Percentiles rank a stretch among this genome's conserved stretches.
Evolutionary conservation across 129 eudicot genomes (phyloP).

Genomic region (Lonicera japonica): DNA sequence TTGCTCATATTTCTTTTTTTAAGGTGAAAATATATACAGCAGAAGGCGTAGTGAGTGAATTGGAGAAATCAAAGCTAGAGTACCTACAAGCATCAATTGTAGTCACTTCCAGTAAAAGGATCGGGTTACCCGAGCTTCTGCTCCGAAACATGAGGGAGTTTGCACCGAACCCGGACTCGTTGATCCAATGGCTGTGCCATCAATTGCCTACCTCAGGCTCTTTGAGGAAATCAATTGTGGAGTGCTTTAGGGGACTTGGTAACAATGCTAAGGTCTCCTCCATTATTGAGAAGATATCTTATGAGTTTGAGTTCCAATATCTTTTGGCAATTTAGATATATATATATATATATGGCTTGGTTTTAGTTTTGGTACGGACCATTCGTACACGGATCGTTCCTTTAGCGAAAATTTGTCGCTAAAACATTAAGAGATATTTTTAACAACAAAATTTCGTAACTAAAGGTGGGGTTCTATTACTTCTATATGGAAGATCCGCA

Average conservation of each 20-base stretch:
- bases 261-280: conserved; percentile 39
- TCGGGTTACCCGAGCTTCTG: conserved; percentile 79
- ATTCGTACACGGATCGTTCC: too few relatives aligned
- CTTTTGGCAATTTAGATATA: conserved; percentile 42
- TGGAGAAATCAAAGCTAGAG: conserved; percentile 79
- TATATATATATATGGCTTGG: too few relatives aligned
- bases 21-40: conserved; percentile 78
- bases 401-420: too few relatives aligned
- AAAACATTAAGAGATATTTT: too few relatives aligned
- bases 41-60: conserved; percentile 64
- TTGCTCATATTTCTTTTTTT: too few relatives aligned
- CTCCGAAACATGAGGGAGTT: conserved; percentile 61
- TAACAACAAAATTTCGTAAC: too few relatives aligned
- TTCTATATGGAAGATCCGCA: too few relatives aligned
- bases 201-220: conserved; percentile 87
- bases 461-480: too few relatives aligned
- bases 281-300: conserved; percentile 66
- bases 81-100: conserved; percentile 79
- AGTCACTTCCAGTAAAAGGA: conserved; percentile 54
- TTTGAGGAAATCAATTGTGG: conserved; percentile 85
- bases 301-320: conserved; percentile 86
- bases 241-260: conserved; percentile 60
- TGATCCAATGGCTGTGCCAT: conserved; percentile 83
- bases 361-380: too few relatives aligned
- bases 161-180: conserved; percentile 43